Evolutionary conservation across 306 rosid species (phyloP).

Genomic region (Corylus avellana): DNA sequence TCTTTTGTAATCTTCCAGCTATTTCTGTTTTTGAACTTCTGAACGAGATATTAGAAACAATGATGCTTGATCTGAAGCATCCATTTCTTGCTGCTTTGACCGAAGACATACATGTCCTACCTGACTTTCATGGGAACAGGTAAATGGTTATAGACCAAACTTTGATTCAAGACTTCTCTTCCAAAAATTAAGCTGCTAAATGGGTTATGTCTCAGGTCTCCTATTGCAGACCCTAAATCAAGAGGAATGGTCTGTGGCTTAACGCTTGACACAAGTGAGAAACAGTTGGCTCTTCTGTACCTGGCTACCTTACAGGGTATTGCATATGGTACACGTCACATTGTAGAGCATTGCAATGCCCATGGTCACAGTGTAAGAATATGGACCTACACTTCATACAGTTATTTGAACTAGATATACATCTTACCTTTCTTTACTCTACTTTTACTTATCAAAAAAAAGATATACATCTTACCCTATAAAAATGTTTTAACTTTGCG

Average conservation of each 20-base stretch:
- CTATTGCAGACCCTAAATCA: constrained; percentile 89
- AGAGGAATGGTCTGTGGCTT: constrained; percentile 87
- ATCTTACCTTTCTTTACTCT: neutral
- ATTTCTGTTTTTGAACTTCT: constrained; percentile 76
- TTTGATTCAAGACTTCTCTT: constrained; percentile 14
- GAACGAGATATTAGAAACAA: constrained; percentile 72
- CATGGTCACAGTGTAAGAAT: constrained; percentile 92
- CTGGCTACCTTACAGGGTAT: constrained; percentile 88
- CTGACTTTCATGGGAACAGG: constrained; percentile 99
- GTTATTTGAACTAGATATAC: constrained; percentile 25
- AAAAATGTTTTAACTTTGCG: neutral
- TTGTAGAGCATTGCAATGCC: constrained; percentile 91
- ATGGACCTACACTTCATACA: constrained; percentile 10
- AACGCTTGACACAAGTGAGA: constrained; percentile 86
- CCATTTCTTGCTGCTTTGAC: constrained; percentile 85
- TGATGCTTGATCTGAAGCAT: constrained; percentile 53
- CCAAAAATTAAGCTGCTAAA: constrained; percentile 32
- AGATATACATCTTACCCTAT: neutral
- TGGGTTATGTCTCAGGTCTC: constrained; percentile 66
- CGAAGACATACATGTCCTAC: constrained; percentile 80
- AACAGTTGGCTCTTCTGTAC: constrained; percentile 77
- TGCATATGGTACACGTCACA: constrained; percentile 96
- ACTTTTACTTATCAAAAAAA: no score
- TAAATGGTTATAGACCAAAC: constrained; percentile 30
- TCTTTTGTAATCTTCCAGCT: constrained; percentile 44